Evolutionary conservation across 306 rosid genomes (phyloP).

Genomic region (Spatholobus suberectus): DNA sequence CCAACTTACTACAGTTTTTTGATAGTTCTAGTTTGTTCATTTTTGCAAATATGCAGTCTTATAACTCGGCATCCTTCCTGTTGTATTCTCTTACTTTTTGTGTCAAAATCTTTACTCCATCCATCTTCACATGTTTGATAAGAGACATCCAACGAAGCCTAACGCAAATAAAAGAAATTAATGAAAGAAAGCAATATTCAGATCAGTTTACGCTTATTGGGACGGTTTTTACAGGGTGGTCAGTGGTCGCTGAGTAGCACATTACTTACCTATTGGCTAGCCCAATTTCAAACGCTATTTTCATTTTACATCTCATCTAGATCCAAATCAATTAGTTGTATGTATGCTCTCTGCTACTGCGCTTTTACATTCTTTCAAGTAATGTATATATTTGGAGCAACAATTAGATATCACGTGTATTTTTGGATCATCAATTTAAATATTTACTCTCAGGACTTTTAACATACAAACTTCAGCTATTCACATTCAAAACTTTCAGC

Average conservation of each 20-base stretch:
- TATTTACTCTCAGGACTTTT: not conserved
- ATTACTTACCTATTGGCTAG: not conserved
- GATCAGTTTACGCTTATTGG: not conserved
- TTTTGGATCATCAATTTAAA: not conserved
- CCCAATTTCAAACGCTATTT: not conserved
- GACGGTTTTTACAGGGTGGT: not conserved
- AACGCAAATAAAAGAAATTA: not conserved
- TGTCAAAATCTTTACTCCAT: slow-evolving; percentile 66
- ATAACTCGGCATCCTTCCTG: slow-evolving; percentile 68
- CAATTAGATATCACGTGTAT: not conserved
- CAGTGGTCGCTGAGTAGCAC: not conserved
- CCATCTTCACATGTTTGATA: slow-evolving; percentile 53
- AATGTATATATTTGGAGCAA: not conserved
- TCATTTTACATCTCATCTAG: not conserved
- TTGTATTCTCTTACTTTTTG: slow-evolving; percentile 71
- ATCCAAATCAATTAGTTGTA: not conserved
- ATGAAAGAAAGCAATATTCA: not conserved
- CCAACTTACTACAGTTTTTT: slow-evolving; percentile 25
- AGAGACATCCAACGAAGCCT: too few relatives aligned
- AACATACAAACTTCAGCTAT: not conserved
- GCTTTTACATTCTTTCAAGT: not conserved
- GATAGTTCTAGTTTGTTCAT: slow-evolving; percentile 52
- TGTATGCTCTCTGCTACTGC: not conserved
- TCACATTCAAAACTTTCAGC: not conserved
- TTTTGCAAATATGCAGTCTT: slow-evolving; percentile 72